These are phyloP conservation scores for Pythium apleroticum DNA, from an alignment of 352 stramenopile genomes.

Conservation along the genomic window DNA sequence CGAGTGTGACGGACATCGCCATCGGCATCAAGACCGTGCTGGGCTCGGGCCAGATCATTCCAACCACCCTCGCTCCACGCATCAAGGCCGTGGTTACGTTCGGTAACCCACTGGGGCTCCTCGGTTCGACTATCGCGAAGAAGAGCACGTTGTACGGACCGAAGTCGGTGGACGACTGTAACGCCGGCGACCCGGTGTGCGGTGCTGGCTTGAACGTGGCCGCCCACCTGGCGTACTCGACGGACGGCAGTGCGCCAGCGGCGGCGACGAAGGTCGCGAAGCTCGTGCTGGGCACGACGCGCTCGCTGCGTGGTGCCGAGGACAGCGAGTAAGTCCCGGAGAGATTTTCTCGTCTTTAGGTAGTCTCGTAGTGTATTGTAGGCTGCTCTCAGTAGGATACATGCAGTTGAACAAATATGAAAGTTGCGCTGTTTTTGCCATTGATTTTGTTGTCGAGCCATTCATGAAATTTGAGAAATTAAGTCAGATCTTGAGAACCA, in stretches of 20 bases:
- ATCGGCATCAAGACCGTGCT: conserved; percentile 34
- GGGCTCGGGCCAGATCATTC: conserved; percentile 22
- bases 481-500: too few species aligned
- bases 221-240: conserved; percentile 15
- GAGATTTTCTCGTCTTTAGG: neutral
- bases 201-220: conserved; percentile 1
- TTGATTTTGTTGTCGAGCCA: too few species aligned
- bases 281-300: neutral
- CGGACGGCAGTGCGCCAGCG: neutral
- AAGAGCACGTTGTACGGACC: conserved; percentile 2
- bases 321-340: neutral
- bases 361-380: neutral
- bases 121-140: conserved; percentile 2
- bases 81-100: conserved; percentile 36
- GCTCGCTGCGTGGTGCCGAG: neutral
- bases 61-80: conserved; percentile 20
- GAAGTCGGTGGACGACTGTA: conserved; percentile 15
- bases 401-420: too few species aligned
- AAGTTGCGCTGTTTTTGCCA: too few species aligned
- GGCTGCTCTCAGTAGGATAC: too few species aligned
- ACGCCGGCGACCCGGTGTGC: conserved; percentile 15
- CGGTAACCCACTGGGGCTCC: conserved; percentile 2
- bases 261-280: neutral
- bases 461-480: too few species aligned
- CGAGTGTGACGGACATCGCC: too few species aligned